Percentiles rank a stretch among this genome's conserved stretches.
Conservation (phyloP, 768 basidiomycete genomes). For the Suillus discolor region DNA sequence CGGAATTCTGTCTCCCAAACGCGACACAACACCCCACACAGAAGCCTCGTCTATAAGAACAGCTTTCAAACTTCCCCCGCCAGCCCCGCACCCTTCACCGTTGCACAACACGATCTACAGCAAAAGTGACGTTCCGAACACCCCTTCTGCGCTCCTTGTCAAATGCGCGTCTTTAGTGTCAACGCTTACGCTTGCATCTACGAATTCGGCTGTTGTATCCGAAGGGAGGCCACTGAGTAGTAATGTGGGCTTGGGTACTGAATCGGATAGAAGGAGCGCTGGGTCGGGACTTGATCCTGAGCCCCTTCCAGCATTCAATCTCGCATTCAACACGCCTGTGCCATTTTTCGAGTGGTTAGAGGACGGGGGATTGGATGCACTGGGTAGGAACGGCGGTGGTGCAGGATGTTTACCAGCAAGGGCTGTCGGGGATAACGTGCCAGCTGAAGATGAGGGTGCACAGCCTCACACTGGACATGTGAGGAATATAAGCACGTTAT, state of each 20-base stretch:
- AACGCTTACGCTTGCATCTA: not conserved
- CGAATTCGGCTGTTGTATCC: not conserved
- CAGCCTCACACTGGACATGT: not conserved
- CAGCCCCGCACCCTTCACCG: not conserved
- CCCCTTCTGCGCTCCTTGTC: not conserved
- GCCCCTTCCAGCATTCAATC: slow-evolving; percentile 60
- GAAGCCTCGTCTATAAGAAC: not conserved
- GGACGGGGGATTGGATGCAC: slow-evolving; percentile 43
- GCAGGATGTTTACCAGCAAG: slow-evolving; percentile 12
- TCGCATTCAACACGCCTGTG: slow-evolving; percentile 58
- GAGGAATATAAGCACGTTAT: not conserved
- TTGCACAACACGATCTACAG: not conserved
- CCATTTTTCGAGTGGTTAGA: slow-evolving; percentile 80
- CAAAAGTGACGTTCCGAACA: not conserved
- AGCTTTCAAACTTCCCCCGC: not conserved
- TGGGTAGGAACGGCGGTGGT: slow-evolving; percentile 24
- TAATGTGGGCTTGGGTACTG: not conserved
- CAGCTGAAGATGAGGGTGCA: not conserved
- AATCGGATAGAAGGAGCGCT: not conserved
- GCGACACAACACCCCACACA: not conserved
- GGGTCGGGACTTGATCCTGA: slow-evolving; percentile 12
- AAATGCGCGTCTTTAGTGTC: not conserved
- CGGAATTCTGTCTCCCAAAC: not conserved
- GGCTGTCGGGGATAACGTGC: not conserved
- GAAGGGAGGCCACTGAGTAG: not conserved